Evolutionary conservation across 768 basidiomycete genomes (phyloP), one percentile per base, ranked within the genome.

Genomic region (Hysterangium stoloniferum): DNA sequence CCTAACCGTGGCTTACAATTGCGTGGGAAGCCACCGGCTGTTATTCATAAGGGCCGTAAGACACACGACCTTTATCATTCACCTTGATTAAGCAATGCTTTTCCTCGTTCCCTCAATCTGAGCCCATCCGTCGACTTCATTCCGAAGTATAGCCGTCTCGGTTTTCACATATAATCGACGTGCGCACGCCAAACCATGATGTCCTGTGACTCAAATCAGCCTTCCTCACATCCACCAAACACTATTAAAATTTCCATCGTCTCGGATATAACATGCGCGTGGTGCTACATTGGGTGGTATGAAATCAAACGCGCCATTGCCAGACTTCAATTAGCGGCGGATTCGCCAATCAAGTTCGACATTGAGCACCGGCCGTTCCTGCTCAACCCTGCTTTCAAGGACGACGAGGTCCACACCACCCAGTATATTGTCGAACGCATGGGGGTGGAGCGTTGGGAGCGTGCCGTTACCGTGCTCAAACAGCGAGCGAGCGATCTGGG

Each of bases 401-500:
- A 62, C 35, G 57, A 58, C 54, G 57, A 66, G 22, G 19, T 50
- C 31, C 53, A 61, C 34, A 11, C 58, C 36, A 67, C 59, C 17
- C 67, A 70, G 6, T 78, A 74, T 57, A 66, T 74, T 53, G 52
- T 56, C 15, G 69, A 69, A 24, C 72, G 73, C 32, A 68, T 80
- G 36, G 82, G 82, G n/a, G 68, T 69, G 56, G 79, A 78, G 38
- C 66, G 66, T 40, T 74, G 72, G 37, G 58, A 60, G 22, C 66
- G 64, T 29, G 61, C 78, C 35, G 62, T 72, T 32, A 62, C 63
- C 36, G 64, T 67, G 32, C 70, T 84, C 25, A 59, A 66, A 20
- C 76, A 75, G 50, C 79, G 77, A 69, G 74, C 72, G 1, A 67
- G 71, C 31, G 74, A 79, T 59, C 75, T 79, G 48, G 78, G 76